Percentiles rank a stretch among this genome's conserved stretches.
Conservation (phyloP, 306 rosid species). For the Vachellia collinsii region DNA sequence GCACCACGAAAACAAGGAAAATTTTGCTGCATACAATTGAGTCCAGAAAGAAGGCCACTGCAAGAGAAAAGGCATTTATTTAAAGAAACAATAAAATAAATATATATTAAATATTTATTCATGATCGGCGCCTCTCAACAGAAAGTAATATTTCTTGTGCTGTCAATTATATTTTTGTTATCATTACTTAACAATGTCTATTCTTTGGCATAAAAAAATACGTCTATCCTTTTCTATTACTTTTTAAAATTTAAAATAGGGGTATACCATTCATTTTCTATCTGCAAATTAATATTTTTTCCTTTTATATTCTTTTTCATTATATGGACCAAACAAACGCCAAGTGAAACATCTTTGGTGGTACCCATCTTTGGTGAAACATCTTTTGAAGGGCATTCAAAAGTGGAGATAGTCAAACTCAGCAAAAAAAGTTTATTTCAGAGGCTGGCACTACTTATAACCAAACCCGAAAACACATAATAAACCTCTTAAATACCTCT, state of each 20-base stretch:
- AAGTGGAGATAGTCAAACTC: neutral
- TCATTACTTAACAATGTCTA: too few species aligned
- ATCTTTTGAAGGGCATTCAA: neutral
- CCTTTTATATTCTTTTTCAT: neutral
- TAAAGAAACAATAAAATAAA: too few species aligned
- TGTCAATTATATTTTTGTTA: too few species aligned
- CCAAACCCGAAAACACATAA: neutral
- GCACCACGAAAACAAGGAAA: too few species aligned
- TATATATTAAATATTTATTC: too few species aligned
- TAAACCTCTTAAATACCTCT: neutral
- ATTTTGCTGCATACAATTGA: too few species aligned
- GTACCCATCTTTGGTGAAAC: neutral
- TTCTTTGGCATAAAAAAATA: too few species aligned
- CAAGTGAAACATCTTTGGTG: neutral
- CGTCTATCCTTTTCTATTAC: neutral
- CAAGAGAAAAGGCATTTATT: too few species aligned
- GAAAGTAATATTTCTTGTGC: too few species aligned
- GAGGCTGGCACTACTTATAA: neutral
- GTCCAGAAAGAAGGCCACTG: too few species aligned
- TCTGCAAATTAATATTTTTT: too few species aligned
- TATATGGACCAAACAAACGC: neutral
- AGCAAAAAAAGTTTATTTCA: neutral
- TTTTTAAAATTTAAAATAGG: neutral
- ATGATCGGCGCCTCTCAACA: too few species aligned
- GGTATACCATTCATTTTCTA: neutral